Conservation (phyloP, 352 stramenopile genomes). For the Phytophthora multivora region DNA sequence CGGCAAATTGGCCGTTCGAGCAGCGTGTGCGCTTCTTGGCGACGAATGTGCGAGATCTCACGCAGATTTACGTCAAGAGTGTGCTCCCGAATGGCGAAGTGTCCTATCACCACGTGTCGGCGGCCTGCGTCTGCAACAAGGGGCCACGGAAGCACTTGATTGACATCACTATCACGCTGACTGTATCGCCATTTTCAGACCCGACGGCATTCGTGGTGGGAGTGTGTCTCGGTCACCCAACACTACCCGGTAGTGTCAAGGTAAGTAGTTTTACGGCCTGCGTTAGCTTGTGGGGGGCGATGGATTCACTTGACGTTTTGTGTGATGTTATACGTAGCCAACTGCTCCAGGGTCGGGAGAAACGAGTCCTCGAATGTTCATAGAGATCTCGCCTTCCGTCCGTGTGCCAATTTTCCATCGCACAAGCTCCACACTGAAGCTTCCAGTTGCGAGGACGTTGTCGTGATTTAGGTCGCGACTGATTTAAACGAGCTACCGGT, state of each 20-base stretch:
- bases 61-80: conserved; percentile 53
- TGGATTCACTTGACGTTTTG: conserved; percentile 12
- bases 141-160: conserved; percentile 25
- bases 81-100: conserved; percentile 47
- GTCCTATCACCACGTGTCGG: conserved; percentile 42
- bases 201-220: conserved; percentile 46
- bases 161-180: conserved; percentile 46
- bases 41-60: conserved; percentile 36
- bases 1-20: conserved; percentile 54
- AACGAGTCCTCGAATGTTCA: conserved; percentile 22
- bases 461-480: background rate
- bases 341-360: conserved; percentile 7
- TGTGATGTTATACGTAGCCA: conserved; percentile 10
- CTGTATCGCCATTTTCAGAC: conserved; percentile 59
- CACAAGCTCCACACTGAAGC: conserved; percentile 42
- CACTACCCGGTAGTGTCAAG: conserved; percentile 32
- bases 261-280: conserved; percentile 14
- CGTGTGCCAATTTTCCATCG: conserved; percentile 48
- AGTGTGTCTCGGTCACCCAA: conserved; percentile 44
- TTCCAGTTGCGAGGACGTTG: conserved; percentile 11
- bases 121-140: conserved; percentile 17
- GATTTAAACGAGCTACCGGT: too few species aligned
- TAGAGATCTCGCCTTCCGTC: conserved; percentile 44
- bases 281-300: background rate
- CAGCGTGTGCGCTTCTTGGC: conserved; percentile 37